phyloP scores from a whole-genome alignment of 768 basidiomycete species.

The Gelatoporia subvermispora region DNA sequence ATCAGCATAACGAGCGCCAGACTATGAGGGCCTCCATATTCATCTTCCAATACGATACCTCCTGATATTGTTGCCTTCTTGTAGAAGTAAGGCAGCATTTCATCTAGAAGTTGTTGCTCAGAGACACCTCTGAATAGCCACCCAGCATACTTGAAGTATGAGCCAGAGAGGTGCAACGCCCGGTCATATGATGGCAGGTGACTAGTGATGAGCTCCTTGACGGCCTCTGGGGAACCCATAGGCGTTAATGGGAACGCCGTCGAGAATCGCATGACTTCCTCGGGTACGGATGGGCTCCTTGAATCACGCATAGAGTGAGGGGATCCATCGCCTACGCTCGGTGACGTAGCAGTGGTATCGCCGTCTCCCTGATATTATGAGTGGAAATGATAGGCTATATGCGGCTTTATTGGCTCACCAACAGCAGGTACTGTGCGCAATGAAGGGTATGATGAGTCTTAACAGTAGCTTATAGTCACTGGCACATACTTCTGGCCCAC shows the following conservation, averaged over 20 bases:
- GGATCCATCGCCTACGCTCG: slow-evolving; percentile 17
- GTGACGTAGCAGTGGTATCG: slow-evolving; percentile 6
- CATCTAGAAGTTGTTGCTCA: slow-evolving; percentile 54
- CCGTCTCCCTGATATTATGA: slow-evolving; percentile 9
- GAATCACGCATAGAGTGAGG: slow-evolving; percentile 25
- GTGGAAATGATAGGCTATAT: background rate
- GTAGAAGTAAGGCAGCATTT: slow-evolving; percentile 60
- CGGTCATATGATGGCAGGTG: slow-evolving; percentile 52
- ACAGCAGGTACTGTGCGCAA: slow-evolving; percentile 14
- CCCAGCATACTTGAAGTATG: slow-evolving; percentile 42
- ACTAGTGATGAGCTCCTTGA: slow-evolving; percentile 45
- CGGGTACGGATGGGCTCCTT: slow-evolving; percentile 25
- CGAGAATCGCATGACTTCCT: slow-evolving; percentile 44
- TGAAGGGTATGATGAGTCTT: slow-evolving; percentile 1
- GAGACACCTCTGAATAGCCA: slow-evolving; percentile 52
- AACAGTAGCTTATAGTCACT: background rate
- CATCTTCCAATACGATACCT: slow-evolving; percentile 10
- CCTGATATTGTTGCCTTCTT: slow-evolving; percentile 20
- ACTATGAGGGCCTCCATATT: slow-evolving; percentile 35
- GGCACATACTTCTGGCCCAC: slow-evolving; percentile 57
- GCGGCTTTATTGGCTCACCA: slow-evolving; percentile 5
- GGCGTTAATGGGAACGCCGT: slow-evolving; percentile 63
- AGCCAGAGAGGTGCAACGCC: slow-evolving; percentile 39
- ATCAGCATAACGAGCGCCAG: slow-evolving; percentile 27
- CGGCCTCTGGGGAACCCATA: slow-evolving; percentile 40